A percentile compares a stretch with the other conserved stretches of the same genome.
Conservation (phyloP, 2,329 filamentous ascomycete species). For the Amylocarpus encephaloides region DNA sequence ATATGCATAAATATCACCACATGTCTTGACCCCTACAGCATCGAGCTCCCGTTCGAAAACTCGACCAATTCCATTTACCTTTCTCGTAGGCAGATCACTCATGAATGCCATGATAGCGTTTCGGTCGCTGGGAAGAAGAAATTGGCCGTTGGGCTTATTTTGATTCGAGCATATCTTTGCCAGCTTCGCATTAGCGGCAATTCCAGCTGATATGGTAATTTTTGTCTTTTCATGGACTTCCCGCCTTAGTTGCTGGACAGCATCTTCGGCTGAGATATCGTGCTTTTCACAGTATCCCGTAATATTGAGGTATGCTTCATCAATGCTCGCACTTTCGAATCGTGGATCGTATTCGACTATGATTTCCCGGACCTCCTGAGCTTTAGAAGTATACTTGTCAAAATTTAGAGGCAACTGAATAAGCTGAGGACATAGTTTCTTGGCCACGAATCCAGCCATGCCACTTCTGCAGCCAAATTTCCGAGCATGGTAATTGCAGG, state of each 20-base stretch:
- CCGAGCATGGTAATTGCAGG: slow-evolving; percentile 80
- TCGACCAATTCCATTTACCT: slow-evolving; percentile 91
- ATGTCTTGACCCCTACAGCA: slow-evolving; percentile 80
- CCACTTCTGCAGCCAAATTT: slow-evolving; percentile 87
- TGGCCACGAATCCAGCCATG: slow-evolving; percentile 94
- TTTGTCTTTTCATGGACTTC: slow-evolving; percentile 70
- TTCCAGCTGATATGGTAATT: slow-evolving; percentile 89
- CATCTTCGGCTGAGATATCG: slow-evolving; percentile 62
- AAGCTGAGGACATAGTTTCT: slow-evolving; percentile 84
- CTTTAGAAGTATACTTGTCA: slow-evolving; percentile 85
- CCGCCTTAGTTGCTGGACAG: slow-evolving; percentile 67
- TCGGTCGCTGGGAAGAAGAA: slow-evolving; percentile 65
- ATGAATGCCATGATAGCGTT: slow-evolving; percentile 78
- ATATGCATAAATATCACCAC: slow-evolving; percentile 76
- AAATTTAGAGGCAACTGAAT: slow-evolving; percentile 81
- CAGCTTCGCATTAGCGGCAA: slow-evolving; percentile 85
- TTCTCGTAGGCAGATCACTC: slow-evolving; percentile 73
- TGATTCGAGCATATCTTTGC: slow-evolving; percentile 94
- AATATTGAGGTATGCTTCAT: slow-evolving; percentile 94
- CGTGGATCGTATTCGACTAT: slow-evolving; percentile 81
- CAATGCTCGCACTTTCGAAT: slow-evolving; percentile 90
- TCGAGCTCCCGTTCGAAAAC: slow-evolving; percentile 88
- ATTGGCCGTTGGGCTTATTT: slow-evolving; percentile 97
- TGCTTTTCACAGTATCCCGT: slow-evolving; percentile 75
- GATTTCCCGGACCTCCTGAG: slow-evolving; percentile 76